Evolutionary conservation across 2,329 filamentous ascomycete species (phyloP).

Genomic region (Hypoxylon sp.): DNA sequence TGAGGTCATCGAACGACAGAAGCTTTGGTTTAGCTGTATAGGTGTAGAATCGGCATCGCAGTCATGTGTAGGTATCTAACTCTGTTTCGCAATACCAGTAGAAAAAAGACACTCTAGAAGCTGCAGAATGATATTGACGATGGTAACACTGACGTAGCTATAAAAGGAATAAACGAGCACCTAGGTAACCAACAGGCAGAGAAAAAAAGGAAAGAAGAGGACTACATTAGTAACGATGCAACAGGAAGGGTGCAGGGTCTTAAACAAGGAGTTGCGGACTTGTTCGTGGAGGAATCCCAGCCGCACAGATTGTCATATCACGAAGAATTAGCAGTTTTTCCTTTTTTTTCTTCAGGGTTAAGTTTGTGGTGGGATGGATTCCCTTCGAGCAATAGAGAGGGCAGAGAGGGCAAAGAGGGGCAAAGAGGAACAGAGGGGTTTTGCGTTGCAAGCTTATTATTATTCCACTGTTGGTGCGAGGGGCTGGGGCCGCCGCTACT

Average conservation of each 20-base stretch:
- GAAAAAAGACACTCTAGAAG: constrained; percentile 1
- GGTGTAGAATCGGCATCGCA: constrained; percentile 14
- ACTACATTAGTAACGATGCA: constrained; percentile 5
- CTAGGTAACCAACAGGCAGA: neutral
- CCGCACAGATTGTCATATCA: constrained; percentile 33
- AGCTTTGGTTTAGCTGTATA: constrained; percentile 14
- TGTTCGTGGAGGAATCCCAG: constrained; percentile 28
- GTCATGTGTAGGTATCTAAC: constrained; percentile 7
- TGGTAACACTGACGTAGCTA: constrained; percentile 10
- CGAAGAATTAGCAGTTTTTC: constrained; percentile 22
- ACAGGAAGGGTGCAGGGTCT: constrained; percentile 15
- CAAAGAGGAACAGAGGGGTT: constrained; percentile 31
- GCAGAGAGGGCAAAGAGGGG: constrained; percentile 19
- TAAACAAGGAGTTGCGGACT: constrained; percentile 25
- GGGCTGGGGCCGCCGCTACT: constrained; percentile 27
- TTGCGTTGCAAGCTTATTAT: constrained; percentile 30
- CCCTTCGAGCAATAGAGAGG: constrained; percentile 9
- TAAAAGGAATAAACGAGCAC: neutral
- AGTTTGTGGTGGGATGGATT: constrained; percentile 37
- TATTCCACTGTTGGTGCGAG: constrained; percentile 30
- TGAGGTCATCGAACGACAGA: constrained; percentile 42
- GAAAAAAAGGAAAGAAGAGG: neutral
- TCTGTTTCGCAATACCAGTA: constrained; percentile 8
- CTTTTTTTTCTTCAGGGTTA: constrained; percentile 27
- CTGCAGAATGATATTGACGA: constrained; percentile 6